Percentiles rank a stretch among this genome's conserved stretches.
These are phyloP conservation scores for Symbiodinium pilosum DNA, from an alignment of 73 alveolate species.

Conservation along the genomic window DNA sequence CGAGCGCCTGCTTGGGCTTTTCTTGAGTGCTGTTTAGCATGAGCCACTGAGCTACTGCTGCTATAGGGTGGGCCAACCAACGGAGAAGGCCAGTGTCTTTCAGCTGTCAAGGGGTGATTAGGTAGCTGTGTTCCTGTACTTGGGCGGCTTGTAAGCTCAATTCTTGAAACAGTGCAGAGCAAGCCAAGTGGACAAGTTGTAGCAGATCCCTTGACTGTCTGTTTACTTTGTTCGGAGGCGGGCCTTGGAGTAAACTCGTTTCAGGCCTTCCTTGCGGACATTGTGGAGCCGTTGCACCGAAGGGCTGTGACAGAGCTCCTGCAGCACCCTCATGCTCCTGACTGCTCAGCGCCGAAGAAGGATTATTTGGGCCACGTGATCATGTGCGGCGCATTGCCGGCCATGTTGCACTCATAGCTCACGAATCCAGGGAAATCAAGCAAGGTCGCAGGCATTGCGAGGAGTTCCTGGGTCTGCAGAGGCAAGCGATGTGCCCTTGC, in stretches of 20 bases:
- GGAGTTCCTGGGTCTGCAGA: background rate
- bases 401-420: background rate
- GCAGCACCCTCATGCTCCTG: background rate
- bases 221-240: background rate
- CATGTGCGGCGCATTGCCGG: background rate
- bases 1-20: too few relatives aligned
- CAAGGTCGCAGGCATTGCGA: background rate
- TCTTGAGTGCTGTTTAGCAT: too few relatives aligned
- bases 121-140: background rate
- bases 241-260: too few relatives aligned
- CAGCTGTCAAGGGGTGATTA: background rate
- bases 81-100: background rate
- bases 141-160: too few relatives aligned
- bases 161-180: background rate
- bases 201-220: too few relatives aligned
- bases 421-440: too few relatives aligned
- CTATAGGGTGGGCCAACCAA: background rate
- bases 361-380: background rate
- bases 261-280: background rate
- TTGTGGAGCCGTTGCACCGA: background rate
- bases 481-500: background rate
- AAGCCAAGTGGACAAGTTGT: too few relatives aligned
- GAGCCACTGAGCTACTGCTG: too few relatives aligned
- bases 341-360: too few relatives aligned
- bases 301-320: background rate